These are phyloP conservation scores for Phaeodactylum tricornutum DNA, from an alignment of 108 stramenopile species.

Conservation along the genomic window DNA sequence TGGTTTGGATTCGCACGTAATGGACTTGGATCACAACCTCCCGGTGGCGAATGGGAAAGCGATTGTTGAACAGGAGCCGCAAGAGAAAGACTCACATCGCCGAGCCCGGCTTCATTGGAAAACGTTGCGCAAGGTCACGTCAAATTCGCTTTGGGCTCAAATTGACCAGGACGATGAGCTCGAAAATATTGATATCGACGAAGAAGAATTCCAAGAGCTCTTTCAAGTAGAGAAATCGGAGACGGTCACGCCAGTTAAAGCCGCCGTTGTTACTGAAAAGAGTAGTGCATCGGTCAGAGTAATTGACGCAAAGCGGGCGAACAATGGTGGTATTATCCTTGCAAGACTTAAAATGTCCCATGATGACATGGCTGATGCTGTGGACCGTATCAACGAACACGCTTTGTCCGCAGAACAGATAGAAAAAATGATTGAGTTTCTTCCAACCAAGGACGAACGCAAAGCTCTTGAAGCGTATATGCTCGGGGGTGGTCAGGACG, in stretches of 20 bases:
- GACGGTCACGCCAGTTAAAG: neutral
- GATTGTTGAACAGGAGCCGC: slow-evolving; percentile 18
- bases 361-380: slow-evolving; percentile 74
- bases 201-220: slow-evolving; percentile 65
- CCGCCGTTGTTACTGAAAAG: slow-evolving; percentile 5
- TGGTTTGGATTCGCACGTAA: slow-evolving; percentile 58
- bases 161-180: slow-evolving; percentile 64
- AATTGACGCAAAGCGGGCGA: slow-evolving; percentile 84
- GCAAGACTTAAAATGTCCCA: slow-evolving; percentile 80
- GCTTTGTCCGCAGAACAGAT: slow-evolving; percentile 73
- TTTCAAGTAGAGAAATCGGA: slow-evolving; percentile 64
- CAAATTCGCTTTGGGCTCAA: slow-evolving; percentile 78
- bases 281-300: slow-evolving; percentile 50
- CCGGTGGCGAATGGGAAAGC: slow-evolving; percentile 23
- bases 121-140: slow-evolving; percentile 48
- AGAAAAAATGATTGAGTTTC: slow-evolving; percentile 76
- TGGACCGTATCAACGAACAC: slow-evolving; percentile 62
- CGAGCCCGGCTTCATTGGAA: slow-evolving; percentile 88
- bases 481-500: slow-evolving; percentile 56
- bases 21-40: slow-evolving; percentile 82
- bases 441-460: slow-evolving; percentile 75
- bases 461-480: slow-evolving; percentile 62
- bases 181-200: slow-evolving; percentile 72
- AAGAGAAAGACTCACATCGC: slow-evolving; percentile 61
- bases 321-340: slow-evolving; percentile 89